These are phyloP conservation scores for Hamigera avellanea DNA, from an alignment of 495 filamentous ascomycete genomes.

Conservation along the genomic window DNA sequence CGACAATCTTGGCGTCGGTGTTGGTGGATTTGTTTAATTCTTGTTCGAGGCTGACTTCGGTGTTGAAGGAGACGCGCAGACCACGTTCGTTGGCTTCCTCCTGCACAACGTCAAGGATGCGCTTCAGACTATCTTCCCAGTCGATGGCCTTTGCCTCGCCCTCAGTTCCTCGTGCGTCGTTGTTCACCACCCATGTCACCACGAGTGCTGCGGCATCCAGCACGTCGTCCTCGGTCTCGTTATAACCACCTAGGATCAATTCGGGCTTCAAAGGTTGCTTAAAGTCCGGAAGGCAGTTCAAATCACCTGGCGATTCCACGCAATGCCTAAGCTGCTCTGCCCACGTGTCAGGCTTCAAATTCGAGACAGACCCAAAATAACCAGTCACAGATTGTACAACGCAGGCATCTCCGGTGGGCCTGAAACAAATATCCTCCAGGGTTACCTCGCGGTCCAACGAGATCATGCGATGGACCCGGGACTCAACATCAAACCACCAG, in stretches of 20 bases:
- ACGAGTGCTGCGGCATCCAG: conserved; percentile 69
- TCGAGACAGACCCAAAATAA: conserved; percentile 62
- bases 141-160: conserved; percentile 66
- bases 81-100: conserved; percentile 69
- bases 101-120: conserved; percentile 58
- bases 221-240: conserved; percentile 48
- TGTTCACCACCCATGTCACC: conserved; percentile 93
- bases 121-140: conserved; percentile 72
- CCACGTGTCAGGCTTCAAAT: conserved; percentile 58
- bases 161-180: conserved; percentile 59
- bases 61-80: conserved; percentile 82
- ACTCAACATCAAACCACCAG: conserved; percentile 94
- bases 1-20: conserved; percentile 93
- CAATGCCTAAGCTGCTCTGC: conserved; percentile 55
- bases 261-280: conserved; percentile 73
- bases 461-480: conserved; percentile 54
- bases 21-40: conserved; percentile 94
- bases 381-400: conserved; percentile 83
- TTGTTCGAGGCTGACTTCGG: conserved; percentile 84
- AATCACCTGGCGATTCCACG: conserved; percentile 57
- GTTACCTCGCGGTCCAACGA: conserved; percentile 50
- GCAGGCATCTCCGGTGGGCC: conserved; percentile 79
- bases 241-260: conserved; percentile 75
- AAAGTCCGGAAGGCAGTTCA: conserved; percentile 70
- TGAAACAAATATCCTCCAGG: conserved; percentile 83